Evolutionary conservation across 371 early-diverging fungal species (phyloP).

Genomic region (Mucor lusitanicus): DNA sequence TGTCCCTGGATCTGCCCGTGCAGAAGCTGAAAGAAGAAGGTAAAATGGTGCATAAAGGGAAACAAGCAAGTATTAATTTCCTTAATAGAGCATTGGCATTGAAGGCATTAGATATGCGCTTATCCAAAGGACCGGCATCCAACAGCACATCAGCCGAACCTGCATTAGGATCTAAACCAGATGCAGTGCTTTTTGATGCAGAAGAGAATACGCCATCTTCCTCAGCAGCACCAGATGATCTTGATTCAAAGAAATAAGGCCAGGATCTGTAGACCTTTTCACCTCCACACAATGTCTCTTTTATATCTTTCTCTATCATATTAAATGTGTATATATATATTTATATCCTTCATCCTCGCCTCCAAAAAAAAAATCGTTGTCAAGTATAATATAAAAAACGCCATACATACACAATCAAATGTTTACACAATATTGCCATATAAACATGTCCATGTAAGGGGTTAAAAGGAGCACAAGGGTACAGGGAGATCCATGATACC

Average conservation of each 20-base stretch:
- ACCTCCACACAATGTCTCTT: background rate
- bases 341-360: too few relatives aligned
- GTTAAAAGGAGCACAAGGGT: too few relatives aligned
- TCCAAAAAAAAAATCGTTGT: too few relatives aligned
- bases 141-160: conserved; percentile 3
- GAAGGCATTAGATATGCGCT: conserved; percentile 65
- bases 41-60: conserved; percentile 13
- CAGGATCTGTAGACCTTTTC: background rate
- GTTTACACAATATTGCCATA: background rate
- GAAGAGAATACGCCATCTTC: conserved; percentile 18
- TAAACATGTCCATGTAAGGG: too few relatives aligned
- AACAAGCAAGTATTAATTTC: background rate
- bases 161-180: conserved; percentile 10
- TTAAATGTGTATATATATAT: background rate
- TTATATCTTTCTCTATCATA: background rate
- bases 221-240: background rate
- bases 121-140: conserved; percentile 39
- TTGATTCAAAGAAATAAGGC: background rate
- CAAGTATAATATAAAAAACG: background rate
- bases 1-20: conserved; percentile 57
- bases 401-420: background rate
- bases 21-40: conserved; percentile 71
- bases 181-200: conserved; percentile 31
- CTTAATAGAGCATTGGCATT: conserved; percentile 59
- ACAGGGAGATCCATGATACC: background rate